Evolutionary conservation across 768 basidiomycete species (phyloP).

Genomic region (Pisolithus microcarpus): DNA sequence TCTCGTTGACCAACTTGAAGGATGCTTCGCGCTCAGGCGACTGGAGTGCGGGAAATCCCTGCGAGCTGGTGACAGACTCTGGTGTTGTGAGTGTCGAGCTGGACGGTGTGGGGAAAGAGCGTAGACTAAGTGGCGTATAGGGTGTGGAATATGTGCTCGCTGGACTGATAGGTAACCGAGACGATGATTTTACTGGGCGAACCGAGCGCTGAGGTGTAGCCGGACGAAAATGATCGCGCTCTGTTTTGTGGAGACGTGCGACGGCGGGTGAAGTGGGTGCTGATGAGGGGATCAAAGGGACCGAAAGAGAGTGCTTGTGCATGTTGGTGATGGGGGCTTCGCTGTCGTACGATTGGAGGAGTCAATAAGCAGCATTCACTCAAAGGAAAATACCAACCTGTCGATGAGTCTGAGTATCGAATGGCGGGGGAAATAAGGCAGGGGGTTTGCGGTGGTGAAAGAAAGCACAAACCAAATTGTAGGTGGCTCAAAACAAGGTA

Average conservation of each 20-base stretch:
- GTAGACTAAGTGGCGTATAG: constrained; percentile 64
- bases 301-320: constrained; percentile 26
- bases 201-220: constrained; percentile 61
- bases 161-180: constrained; percentile 56
- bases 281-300: constrained; percentile 31
- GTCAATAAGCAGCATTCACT: background rate
- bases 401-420: constrained; percentile 7
- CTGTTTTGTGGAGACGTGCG: constrained; percentile 26
- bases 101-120: constrained; percentile 51
- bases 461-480: constrained; percentile 7
- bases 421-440: constrained; percentile 3
- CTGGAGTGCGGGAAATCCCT: constrained; percentile 35
- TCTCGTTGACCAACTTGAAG: constrained; percentile 32
- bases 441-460: constrained; percentile 20
- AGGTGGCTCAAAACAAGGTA: constrained; percentile 18
- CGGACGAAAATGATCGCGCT: constrained; percentile 33
- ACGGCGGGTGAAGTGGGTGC: constrained; percentile 39
- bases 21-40: constrained; percentile 37
- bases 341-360: constrained; percentile 7
- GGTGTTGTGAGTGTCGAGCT: constrained; percentile 54
- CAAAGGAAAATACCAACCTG: constrained; percentile 16
- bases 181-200: constrained; percentile 36
- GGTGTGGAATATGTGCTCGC: constrained; percentile 46
- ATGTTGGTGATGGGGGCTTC: constrained; percentile 12
- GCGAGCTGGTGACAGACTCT: constrained; percentile 30